Conservation (phyloP, 371 early-diverging fungal genomes). For the Mortierella sp. region DNA sequence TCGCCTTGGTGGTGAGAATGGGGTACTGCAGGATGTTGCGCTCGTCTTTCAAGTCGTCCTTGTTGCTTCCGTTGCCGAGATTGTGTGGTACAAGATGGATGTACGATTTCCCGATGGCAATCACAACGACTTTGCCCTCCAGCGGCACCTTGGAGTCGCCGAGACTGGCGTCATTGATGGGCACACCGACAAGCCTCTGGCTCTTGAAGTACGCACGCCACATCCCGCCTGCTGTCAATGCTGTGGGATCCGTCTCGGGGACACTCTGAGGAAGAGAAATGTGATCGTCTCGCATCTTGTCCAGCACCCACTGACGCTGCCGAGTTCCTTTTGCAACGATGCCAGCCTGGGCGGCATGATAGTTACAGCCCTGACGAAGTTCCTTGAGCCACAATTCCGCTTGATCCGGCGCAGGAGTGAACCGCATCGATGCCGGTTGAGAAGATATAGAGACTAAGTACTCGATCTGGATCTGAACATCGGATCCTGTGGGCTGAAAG, state of each 20-base stretch:
- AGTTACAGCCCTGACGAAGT: conserved; percentile 48
- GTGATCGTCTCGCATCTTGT: conserved; percentile 39
- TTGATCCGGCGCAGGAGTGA: conserved; percentile 38
- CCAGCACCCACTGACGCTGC: conserved; percentile 50
- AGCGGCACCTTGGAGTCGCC: conserved; percentile 38
- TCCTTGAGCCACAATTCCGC: conserved; percentile 37
- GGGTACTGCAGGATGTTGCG: conserved; percentile 45
- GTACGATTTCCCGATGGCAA: conserved; percentile 44
- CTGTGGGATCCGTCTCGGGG: conserved; percentile 42
- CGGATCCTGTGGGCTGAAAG: conserved; percentile 25
- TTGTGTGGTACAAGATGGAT: conserved; percentile 48
- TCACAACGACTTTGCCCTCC: conserved; percentile 43
- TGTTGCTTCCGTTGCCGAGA: conserved; percentile 47
- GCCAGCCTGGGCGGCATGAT: conserved; percentile 39
- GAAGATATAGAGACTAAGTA: conserved; percentile 44
- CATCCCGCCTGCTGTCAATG: conserved; percentile 49
- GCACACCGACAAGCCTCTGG: conserved; percentile 42
- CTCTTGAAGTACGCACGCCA: conserved; percentile 49
- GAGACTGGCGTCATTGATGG: conserved; percentile 14
- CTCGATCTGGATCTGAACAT: conserved; percentile 36
- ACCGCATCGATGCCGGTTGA: conserved; percentile 46
- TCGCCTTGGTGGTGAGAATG: conserved; percentile 42
- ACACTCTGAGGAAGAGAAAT: conserved; percentile 47
- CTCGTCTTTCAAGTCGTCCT: conserved; percentile 53
- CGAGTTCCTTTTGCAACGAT: conserved; percentile 41